Evolutionary conservation across 2,329 filamentous ascomycete genomes (phyloP), one percentile per base, ranked within the genome.

Genomic region (Penicillium italicum): DNA sequence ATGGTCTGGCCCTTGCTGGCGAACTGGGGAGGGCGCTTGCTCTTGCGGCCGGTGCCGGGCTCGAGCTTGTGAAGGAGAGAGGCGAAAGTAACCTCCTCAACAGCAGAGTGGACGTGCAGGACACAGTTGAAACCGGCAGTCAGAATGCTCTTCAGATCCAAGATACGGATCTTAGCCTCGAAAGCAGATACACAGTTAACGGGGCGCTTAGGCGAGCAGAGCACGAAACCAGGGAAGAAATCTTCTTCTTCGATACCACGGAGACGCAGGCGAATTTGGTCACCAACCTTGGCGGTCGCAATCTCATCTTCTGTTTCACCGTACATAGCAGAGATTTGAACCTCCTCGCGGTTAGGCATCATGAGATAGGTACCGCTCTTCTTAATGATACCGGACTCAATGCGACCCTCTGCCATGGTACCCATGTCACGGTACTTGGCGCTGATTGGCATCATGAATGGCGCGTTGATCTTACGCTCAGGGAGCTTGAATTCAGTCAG

Each of bases 371-470:
- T 85, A 77, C 88, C 86, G 59, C 87, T 87, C 82, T 97, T 97
- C 81, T 94, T 94, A 74, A 96, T 82, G 44, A 97, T 89, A 72
- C 91, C 93, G 18, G 92, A 89, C 76, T 99, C 94, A 62, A 99
- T 89, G 82, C 97, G 96, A 64, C 94, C 94, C 78, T 99, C 95
- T 40, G 97, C 85, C 84, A 99, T 91, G 59, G 94, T 99, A 67
- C 94, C 94, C 82, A 99, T 88, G 72, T 99, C 95, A 67, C 89
- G 85, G 80, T 97, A 99, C 78, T 99, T 99, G 76, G 90, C 91
- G 61, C 89, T 90, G 62, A 99, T 83, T 9, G 94, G 90, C 92
- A 99, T 97, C 94, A 99, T 97, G 82, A 99, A 97, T 10, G 94
- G 93, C 2, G 94, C 94, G 67, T 96, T 96, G 67, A 97, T 77